These are phyloP conservation scores for Nitzschia putrida DNA, from an alignment of 108 stramenopile species.

Conservation along the genomic window DNA sequence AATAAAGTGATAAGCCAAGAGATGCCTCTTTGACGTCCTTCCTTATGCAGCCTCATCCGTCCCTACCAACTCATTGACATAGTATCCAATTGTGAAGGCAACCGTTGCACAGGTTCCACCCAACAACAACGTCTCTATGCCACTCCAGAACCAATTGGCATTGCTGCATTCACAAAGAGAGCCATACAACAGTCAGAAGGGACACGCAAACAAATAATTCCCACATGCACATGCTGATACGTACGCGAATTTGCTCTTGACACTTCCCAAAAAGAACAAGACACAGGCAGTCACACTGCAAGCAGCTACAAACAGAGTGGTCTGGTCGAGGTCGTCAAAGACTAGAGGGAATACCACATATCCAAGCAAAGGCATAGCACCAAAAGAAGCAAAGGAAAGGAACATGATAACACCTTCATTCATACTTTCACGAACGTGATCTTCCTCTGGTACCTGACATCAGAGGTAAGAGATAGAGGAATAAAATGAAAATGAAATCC, in stretches of 20 bases:
- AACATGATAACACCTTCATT: conserved; percentile 95
- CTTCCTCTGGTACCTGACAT: conserved; percentile 75
- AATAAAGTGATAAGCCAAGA: no score
- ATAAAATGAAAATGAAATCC: background rate
- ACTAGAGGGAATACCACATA: conserved; percentile 78
- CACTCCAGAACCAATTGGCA: conserved; percentile 74
- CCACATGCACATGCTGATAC: conserved; percentile 6
- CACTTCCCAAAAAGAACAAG: conserved; percentile 83
- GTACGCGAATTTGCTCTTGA: conserved; percentile 91
- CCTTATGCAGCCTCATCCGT: conserved; percentile 7
- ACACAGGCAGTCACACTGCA: conserved; percentile 82
- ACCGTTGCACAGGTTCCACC: conserved; percentile 92
- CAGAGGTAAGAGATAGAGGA: no score
- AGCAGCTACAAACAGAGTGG: conserved; percentile 71
- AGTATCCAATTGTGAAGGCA: conserved; percentile 91
- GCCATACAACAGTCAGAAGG: background rate
- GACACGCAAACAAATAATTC: background rate
- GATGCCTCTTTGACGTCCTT: no score
- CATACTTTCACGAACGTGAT: conserved; percentile 82
- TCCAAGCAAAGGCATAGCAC: conserved; percentile 84
- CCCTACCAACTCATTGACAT: conserved; percentile 47
- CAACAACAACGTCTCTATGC: conserved; percentile 87
- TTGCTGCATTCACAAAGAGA: conserved; percentile 33
- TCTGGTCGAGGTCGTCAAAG: conserved; percentile 57
- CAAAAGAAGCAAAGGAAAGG: conserved; percentile 86